Evolutionary conservation across 257 asterid species (phyloP).

Genomic region (Jasminum sambac): DNA sequence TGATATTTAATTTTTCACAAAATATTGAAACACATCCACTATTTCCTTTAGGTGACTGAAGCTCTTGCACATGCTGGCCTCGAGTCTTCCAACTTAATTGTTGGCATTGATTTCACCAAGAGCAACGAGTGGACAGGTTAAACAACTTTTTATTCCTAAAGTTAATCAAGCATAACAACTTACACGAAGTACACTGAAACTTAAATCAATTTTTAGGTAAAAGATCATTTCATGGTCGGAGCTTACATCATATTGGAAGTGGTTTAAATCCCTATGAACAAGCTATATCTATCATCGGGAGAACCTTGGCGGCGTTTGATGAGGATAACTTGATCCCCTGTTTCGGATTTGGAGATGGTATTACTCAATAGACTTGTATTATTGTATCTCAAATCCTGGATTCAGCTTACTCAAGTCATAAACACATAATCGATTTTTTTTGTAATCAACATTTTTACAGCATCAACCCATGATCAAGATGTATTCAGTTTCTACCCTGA

Average conservation of each 20-base stretch:
- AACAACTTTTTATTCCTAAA: slow-evolving; percentile 1
- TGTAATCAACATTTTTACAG: slow-evolving; percentile 40
- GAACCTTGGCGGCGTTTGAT: slow-evolving; percentile 84
- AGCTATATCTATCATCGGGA: slow-evolving; percentile 86
- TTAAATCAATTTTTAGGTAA: slow-evolving; percentile 49
- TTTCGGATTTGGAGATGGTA: slow-evolving; percentile 97
- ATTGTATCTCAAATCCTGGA: slow-evolving; percentile 8
- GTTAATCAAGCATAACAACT: not conserved
- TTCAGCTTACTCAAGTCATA: not conserved
- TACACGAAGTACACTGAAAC: slow-evolving; percentile 29
- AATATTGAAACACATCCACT: slow-evolving; percentile 9
- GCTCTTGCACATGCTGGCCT: slow-evolving; percentile 93
- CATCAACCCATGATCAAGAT: slow-evolving; percentile 85
- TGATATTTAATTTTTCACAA: not conserved
- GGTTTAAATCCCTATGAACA: slow-evolving; percentile 79
- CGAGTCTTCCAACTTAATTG: slow-evolving; percentile 91
- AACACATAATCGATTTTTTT: slow-evolving; percentile 3
- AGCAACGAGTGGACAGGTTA: slow-evolving; percentile 99
- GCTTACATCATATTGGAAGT: slow-evolving; percentile 78
- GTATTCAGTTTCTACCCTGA: slow-evolving; percentile 76
- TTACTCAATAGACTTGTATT: slow-evolving; percentile 12
- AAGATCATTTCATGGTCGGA: slow-evolving; percentile 60
- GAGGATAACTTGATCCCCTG: slow-evolving; percentile 97
- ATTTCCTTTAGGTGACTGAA: slow-evolving; percentile 66
- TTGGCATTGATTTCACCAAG: slow-evolving; percentile 94